Percentiles rank a stretch among this genome's conserved stretches.
Evolutionary conservation across 2,329 filamentous ascomycete species (phyloP).

Genomic region (Sporothrix globosa): DNA sequence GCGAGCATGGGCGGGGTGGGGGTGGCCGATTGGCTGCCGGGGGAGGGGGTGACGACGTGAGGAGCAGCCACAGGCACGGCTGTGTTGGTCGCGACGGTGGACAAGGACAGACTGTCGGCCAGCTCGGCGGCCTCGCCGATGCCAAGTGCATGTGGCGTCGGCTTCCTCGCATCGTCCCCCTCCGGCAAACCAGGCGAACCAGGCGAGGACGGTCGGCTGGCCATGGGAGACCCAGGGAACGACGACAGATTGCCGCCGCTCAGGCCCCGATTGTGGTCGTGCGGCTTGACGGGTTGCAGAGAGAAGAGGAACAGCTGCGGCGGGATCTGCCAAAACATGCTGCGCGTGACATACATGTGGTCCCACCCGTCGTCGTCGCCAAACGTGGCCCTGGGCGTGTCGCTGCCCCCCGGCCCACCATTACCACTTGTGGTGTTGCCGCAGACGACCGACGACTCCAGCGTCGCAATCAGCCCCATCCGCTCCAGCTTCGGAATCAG

Average conservation of each 20-base stretch:
- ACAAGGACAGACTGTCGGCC: not conserved
- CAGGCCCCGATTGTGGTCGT: not conserved
- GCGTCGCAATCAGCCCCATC: conserved; percentile 81
- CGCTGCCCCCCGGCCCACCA: conserved; percentile 44
- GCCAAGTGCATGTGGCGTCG: not conserved
- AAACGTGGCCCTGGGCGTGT: not conserved
- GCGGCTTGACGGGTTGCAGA: conserved; percentile 60
- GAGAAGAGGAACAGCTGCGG: conserved; percentile 86
- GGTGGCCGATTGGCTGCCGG: no score
- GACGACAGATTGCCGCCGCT: conserved; percentile 38
- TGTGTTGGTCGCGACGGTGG: conserved; percentile 29
- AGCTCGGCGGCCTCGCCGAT: conserved; percentile 30
- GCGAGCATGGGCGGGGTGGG: conserved; percentile 42
- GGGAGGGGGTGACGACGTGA: not conserved
- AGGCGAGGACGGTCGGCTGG: conserved; percentile 60
- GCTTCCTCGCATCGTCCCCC: not conserved
- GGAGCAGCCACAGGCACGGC: conserved; percentile 10
- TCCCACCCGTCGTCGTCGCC: conserved; percentile 66
- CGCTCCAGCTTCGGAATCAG: conserved; percentile 88
- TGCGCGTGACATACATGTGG: conserved; percentile 78
- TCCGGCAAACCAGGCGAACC: conserved; percentile 48
- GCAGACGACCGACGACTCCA: conserved; percentile 71
- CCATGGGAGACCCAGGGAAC: conserved; percentile 55
- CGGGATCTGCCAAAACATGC: conserved; percentile 91
- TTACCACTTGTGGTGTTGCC: conserved; percentile 45